A percentile compares a stretch with the other conserved stretches of the same genome.
phyloP scores from a whole-genome alignment of 768 basidiomycete genomes.

The Lactarius psammicola region DNA sequence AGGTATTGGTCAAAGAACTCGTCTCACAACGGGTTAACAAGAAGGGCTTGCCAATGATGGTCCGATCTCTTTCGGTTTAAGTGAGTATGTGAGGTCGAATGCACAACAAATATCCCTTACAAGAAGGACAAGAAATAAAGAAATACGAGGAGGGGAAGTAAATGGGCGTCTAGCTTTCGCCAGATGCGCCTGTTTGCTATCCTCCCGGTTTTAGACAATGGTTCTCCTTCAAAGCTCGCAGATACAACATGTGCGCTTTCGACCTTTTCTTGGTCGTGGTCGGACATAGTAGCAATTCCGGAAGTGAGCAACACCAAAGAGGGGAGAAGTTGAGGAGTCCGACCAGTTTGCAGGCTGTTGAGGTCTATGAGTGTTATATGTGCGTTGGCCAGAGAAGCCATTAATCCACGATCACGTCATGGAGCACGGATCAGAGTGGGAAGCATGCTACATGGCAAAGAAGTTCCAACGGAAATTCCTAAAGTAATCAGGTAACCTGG shows the following conservation, averaged over 20 bases:
- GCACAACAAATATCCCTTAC: constrained; percentile 12
- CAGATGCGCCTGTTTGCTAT: constrained; percentile 12
- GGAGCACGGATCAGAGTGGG: not conserved
- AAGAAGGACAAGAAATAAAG: constrained; percentile 29
- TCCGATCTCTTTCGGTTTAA: constrained; percentile 24
- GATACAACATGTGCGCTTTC: not conserved
- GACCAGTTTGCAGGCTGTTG: too few species aligned
- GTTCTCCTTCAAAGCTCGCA: not conserved
- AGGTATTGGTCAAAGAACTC: not conserved
- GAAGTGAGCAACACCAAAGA: not conserved
- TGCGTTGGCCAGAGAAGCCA: not conserved
- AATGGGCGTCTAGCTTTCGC: constrained; percentile 21
- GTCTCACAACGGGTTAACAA: not conserved
- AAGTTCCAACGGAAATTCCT: not conserved
- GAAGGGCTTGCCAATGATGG: constrained; percentile 22
- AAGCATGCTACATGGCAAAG: not conserved
- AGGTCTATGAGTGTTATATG: not conserved
- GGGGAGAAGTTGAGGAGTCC: too few species aligned
- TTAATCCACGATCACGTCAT: not conserved
- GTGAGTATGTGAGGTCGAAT: not conserved
- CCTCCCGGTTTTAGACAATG: not conserved
- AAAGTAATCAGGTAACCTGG: not conserved
- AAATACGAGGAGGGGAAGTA: constrained; percentile 24
- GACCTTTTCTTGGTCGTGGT: not conserved
- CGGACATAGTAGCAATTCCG: not conserved